These are phyloP conservation scores for Tetragonia tetragonoides DNA, from an alignment of 148 eudicot genomes.

Conservation along the genomic window DNA sequence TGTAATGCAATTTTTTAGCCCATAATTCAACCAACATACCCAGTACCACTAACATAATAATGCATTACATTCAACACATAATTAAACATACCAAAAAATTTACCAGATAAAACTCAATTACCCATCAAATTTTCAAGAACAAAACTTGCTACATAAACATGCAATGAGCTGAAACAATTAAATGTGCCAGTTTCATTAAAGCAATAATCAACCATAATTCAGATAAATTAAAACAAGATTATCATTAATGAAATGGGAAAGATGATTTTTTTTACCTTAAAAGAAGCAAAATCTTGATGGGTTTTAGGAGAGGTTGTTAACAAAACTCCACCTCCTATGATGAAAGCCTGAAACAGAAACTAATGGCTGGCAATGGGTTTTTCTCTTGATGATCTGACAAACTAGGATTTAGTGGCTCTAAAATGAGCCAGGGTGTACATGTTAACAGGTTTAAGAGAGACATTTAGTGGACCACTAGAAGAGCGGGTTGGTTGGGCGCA, in stretches of 20 bases:
- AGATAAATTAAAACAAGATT: background rate
- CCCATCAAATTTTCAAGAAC: slow-evolving; percentile 24
- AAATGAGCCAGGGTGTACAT: slow-evolving; percentile 11
- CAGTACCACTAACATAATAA: background rate
- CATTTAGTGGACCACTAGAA: background rate
- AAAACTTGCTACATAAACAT: slow-evolving; percentile 8
- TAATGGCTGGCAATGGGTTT: background rate
- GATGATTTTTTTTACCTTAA: background rate
- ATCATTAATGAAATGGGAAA: background rate
- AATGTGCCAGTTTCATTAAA: background rate
- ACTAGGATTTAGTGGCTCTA: background rate
- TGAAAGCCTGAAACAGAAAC: background rate
- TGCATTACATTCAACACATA: background rate
- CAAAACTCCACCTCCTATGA: background rate
- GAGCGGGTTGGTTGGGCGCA: slow-evolving; percentile 21
- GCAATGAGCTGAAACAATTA: background rate
- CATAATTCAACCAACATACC: slow-evolving; percentile 3
- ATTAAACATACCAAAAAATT: background rate
- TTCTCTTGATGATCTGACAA: background rate
- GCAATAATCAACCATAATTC: background rate
- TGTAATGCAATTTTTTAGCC: background rate
- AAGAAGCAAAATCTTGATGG: background rate
- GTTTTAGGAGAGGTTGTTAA: background rate
- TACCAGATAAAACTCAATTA: slow-evolving; percentile 13
- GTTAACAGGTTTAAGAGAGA: background rate